A percentile compares a stretch with the other conserved stretches of the same genome.
phyloP scores from a whole-genome alignment of 2,329 filamentous ascomycete species.

The Daldinia eschscholtzii region DNA sequence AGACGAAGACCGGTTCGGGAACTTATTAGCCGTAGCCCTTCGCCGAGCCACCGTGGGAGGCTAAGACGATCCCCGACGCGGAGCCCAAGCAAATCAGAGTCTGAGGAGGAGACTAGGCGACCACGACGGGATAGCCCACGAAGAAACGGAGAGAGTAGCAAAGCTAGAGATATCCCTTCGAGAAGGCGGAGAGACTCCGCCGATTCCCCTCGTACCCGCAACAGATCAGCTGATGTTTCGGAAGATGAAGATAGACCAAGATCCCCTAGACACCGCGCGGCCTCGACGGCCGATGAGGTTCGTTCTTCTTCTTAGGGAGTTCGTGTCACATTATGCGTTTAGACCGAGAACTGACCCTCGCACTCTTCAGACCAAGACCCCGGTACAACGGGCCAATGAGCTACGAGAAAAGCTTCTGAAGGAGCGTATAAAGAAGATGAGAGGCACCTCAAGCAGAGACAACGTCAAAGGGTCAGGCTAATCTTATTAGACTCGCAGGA shows the following conservation, averaged over 20 bases:
- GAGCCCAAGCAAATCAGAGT: conserved; percentile 49
- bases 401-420: conserved; percentile 64
- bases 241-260: conserved; percentile 60
- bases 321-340: conserved; percentile 42
- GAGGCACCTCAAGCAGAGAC: conserved; percentile 61
- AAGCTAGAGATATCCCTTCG: conserved; percentile 50
- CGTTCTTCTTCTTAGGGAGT: conserved; percentile 53
- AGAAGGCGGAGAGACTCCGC: conserved; percentile 66
- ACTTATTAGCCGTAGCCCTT: conserved; percentile 55
- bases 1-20: conserved; percentile 53
- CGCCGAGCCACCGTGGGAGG: conserved; percentile 52
- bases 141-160: conserved; percentile 44
- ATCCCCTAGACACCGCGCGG: conserved; percentile 52
- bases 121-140: conserved; percentile 39
- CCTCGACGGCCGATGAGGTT: conserved; percentile 58
- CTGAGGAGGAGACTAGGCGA: conserved; percentile 43
- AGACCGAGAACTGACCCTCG: conserved; percentile 54
- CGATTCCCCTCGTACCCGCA: conserved; percentile 63
- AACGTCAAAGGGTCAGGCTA: conserved; percentile 60
- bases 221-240: conserved; percentile 70
- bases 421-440: conserved; percentile 68
- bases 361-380: conserved; percentile 54
- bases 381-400: conserved; percentile 59
- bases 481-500: conserved; percentile 59
- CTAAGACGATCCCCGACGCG: conserved; percentile 54